Conservation (phyloP, 164 flowering plant species). For the Pachysandra terminalis region DNA sequence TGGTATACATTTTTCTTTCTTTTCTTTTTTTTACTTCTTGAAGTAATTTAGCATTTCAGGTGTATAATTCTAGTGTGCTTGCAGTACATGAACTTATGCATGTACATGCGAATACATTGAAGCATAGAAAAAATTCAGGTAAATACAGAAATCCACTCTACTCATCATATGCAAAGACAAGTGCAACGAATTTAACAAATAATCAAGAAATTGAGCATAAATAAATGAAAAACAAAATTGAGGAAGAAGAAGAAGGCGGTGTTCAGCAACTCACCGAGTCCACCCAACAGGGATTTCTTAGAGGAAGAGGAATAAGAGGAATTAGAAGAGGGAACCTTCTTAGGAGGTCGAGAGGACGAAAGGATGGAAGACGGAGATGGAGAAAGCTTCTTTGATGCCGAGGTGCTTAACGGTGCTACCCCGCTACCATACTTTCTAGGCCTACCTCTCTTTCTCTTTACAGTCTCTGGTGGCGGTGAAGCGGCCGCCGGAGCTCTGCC, state of each 20-base stretch:
- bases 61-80: not conserved
- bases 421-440: slow-evolving; percentile 64
- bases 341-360: slow-evolving; percentile 6
- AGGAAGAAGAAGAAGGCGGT: not conserved
- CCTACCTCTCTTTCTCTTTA: slow-evolving; percentile 52
- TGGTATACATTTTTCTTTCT: too few species aligned
- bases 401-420: slow-evolving; percentile 38
- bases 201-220: not conserved
- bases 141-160: too few species aligned
- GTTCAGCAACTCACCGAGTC: slow-evolving; percentile 13
- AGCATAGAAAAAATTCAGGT: too few species aligned
- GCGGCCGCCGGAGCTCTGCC: slow-evolving; percentile 20
- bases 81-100: not conserved
- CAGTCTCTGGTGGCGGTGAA: slow-evolving; percentile 31
- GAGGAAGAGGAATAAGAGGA: slow-evolving; percentile 23
- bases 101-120: not conserved
- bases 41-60: not conserved
- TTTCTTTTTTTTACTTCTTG: too few species aligned
- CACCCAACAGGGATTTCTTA: slow-evolving; percentile 35
- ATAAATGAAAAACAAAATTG: not conserved
- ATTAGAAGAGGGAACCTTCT: slow-evolving; percentile 17
- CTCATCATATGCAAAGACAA: not conserved
- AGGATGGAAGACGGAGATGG: slow-evolving; percentile 9
- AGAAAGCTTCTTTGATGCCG: slow-evolving; percentile 28
- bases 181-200: not conserved